phyloP scores from a whole-genome alignment of 1,139 yeast species.

The Kodamaea ohmeri region DNA sequence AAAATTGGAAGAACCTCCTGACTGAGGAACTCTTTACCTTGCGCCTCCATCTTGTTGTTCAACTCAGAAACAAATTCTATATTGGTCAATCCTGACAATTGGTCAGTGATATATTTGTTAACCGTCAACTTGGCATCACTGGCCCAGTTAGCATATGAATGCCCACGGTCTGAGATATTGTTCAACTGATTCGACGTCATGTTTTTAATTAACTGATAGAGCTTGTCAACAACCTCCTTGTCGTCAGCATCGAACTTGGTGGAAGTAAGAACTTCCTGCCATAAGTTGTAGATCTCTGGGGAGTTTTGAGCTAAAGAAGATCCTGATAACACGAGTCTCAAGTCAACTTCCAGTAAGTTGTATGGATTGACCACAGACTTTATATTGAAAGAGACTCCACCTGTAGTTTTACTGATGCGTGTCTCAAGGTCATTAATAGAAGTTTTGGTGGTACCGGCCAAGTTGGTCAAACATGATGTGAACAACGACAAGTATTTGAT shows the following conservation, averaged over 20 bases:
- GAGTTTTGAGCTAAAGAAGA: constrained; percentile 71
- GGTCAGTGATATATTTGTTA: constrained; percentile 60
- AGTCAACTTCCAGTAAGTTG: constrained; percentile 39
- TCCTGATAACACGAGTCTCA: constrained; percentile 60
- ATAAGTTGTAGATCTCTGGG: constrained; percentile 56
- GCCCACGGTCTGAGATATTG: constrained; percentile 83
- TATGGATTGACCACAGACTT: constrained; percentile 57
- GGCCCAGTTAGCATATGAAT: constrained; percentile 70
- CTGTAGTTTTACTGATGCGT: constrained; percentile 76
- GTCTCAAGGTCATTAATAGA: constrained; percentile 83
- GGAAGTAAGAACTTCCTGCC: constrained; percentile 64
- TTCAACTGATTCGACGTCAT: constrained; percentile 78
- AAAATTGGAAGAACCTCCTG: constrained; percentile 63
- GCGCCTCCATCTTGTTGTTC: constrained; percentile 45
- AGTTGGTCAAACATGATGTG: constrained; percentile 73
- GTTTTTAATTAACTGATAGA: constrained; percentile 69
- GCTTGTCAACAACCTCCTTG: constrained; percentile 61
- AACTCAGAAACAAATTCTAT: constrained; percentile 66
- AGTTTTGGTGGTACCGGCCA: constrained; percentile 70
- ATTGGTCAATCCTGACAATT: constrained; percentile 71
- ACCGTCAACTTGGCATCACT: constrained; percentile 66
- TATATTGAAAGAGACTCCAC: constrained; percentile 69
- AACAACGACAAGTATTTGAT: constrained; percentile 75
- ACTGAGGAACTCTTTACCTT: constrained; percentile 52
- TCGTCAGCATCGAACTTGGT: constrained; percentile 54